Evolutionary conservation across 2,329 filamentous ascomycete genomes (phyloP).

Genomic region (Epichloe hybrida): DNA sequence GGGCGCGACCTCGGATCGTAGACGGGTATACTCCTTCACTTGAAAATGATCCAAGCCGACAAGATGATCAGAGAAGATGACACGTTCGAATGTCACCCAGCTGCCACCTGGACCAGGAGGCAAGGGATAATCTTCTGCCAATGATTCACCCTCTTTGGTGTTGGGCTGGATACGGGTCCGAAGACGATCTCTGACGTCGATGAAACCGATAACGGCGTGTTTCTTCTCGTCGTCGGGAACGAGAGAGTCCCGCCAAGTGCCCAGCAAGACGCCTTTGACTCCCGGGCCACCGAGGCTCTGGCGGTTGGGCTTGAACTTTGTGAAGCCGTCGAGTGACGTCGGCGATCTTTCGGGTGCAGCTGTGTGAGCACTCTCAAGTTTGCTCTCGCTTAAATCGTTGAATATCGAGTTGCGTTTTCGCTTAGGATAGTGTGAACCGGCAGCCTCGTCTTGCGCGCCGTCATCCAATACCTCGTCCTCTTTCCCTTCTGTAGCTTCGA

Average conservation of each 20-base stretch:
- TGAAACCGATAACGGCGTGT: slow-evolving; percentile 48
- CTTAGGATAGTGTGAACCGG: slow-evolving; percentile 34
- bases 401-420: slow-evolving; percentile 41
- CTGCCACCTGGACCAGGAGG: slow-evolving; percentile 47
- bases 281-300: slow-evolving; percentile 14
- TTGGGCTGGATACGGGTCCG: slow-evolving; percentile 43
- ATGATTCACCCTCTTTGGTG: slow-evolving; percentile 32
- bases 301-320: slow-evolving; percentile 17
- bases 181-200: slow-evolving; percentile 46
- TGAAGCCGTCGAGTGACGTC: slow-evolving; percentile 4
- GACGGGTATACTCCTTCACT: slow-evolving; percentile 49
- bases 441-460: slow-evolving; percentile 24
- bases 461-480: slow-evolving; percentile 34
- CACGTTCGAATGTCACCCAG: slow-evolving; percentile 50
- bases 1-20: slow-evolving; percentile 26
- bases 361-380: slow-evolving; percentile 24
- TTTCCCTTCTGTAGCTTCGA: slow-evolving; percentile 15
- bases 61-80: slow-evolving; percentile 45
- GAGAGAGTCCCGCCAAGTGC: slow-evolving; percentile 46
- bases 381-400: slow-evolving; percentile 34
- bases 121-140: slow-evolving; percentile 33
- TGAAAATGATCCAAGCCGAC: slow-evolving; percentile 41
- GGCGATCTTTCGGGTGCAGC: slow-evolving; percentile 17
- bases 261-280: slow-evolving; percentile 37
- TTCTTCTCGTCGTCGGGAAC: slow-evolving; percentile 35